phyloP scores from a whole-genome alignment of 192 early-diverging fungal species.

The Tieghemiomyces parasiticus region DNA sequence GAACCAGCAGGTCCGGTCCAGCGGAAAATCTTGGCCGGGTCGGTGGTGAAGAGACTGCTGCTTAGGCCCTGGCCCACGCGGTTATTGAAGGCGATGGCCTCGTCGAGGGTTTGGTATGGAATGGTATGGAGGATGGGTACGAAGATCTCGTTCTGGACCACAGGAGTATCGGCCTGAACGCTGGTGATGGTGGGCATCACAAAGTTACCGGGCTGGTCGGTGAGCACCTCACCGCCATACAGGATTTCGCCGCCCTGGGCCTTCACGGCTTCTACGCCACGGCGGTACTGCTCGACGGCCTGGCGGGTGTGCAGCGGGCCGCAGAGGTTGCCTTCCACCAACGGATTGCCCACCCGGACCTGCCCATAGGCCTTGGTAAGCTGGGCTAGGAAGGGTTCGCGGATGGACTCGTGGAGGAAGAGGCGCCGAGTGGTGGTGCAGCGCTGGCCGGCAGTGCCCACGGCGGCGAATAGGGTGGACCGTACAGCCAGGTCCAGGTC shows the following conservation, averaged over 20 bases:
- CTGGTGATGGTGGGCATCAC: conserved; percentile 86
- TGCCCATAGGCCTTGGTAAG: conserved; percentile 74
- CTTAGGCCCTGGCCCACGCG: conserved; percentile 75
- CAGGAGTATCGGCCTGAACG: conserved; percentile 51
- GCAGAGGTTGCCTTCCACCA: conserved; percentile 66
- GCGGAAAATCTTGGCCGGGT: conserved; percentile 68
- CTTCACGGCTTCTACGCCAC: conserved; percentile 64
- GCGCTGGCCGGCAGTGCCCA: conserved; percentile 90
- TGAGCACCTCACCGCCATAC: conserved; percentile 65
- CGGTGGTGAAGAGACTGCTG: conserved; percentile 70
- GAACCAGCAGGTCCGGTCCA: conserved; percentile 87
- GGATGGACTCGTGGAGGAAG: conserved; percentile 74
- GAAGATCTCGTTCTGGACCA: conserved; percentile 90
- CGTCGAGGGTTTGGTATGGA: conserved; percentile 59
- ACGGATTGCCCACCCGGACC: conserved; percentile 77
- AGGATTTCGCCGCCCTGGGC: conserved; percentile 75
- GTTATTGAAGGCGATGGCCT: conserved; percentile 84
- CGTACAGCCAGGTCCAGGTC: conserved; percentile 79
- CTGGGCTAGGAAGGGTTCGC: conserved; percentile 65
- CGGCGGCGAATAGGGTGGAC: conserved; percentile 82
- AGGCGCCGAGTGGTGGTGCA: conserved; percentile 89
- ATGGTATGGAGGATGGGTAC: conserved; percentile 85
- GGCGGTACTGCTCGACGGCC: conserved; percentile 60
- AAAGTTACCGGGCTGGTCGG: conserved; percentile 64
- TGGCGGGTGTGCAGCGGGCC: conserved; percentile 81